phyloP scores from a whole-genome alignment of 2,329 filamentous ascomycete species.

The Colletotrichum sp. region DNA sequence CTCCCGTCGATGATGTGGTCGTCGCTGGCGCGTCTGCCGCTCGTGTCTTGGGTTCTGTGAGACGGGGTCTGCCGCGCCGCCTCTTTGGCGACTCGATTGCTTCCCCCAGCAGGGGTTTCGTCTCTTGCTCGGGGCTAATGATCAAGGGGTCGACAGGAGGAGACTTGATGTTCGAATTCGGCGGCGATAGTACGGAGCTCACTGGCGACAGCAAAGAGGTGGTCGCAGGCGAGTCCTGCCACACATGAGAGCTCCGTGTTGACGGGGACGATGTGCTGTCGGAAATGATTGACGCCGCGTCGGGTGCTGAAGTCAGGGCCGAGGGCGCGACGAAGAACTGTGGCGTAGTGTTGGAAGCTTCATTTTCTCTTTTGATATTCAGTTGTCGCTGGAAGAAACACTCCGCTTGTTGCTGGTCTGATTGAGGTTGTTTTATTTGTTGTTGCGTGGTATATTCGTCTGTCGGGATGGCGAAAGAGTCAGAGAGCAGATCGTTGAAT shows the following conservation, averaged over 20 bases:
- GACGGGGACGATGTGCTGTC: neutral
- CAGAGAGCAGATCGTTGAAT: neutral
- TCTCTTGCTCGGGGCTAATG: neutral
- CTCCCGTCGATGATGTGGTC: neutral
- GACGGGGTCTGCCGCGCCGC: slow-evolving; percentile 1
- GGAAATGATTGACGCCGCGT: neutral
- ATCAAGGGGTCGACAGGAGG: neutral
- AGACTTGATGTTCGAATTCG: neutral
- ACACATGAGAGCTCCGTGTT: neutral
- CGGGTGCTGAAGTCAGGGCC: neutral
- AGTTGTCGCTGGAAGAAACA: neutral
- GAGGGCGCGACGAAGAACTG: neutral
- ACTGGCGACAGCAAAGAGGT: neutral
- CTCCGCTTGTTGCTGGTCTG: neutral
- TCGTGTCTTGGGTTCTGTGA: neutral
- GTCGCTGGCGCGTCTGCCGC: neutral
- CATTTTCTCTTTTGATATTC: neutral
- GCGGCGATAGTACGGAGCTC: neutral
- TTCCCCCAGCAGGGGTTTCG: neutral
- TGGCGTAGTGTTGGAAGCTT: neutral
- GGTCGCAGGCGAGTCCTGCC: neutral
- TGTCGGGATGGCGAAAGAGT: neutral
- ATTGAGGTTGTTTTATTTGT: neutral
- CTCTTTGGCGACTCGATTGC: neutral
- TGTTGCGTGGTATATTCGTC: neutral